These are phyloP conservation scores for Ogataea paraovalis DNA, from an alignment of 805 yeast genomes.

Conservation along the genomic window DNA sequence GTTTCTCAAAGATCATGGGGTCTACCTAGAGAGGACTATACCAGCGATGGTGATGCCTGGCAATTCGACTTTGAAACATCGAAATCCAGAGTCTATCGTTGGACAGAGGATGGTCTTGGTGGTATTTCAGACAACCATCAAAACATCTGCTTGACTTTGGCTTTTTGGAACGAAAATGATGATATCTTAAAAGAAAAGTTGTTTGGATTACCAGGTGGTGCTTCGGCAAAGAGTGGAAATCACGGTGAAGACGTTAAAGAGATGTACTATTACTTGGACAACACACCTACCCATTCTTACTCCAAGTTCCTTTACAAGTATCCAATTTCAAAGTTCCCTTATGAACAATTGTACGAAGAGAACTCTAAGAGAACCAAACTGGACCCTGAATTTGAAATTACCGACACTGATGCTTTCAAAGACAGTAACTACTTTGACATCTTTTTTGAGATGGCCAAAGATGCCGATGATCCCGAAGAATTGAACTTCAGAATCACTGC, in stretches of 20 bases:
- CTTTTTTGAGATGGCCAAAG: constrained; percentile 86
- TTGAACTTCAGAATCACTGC: constrained; percentile 82
- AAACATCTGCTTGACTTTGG: constrained; percentile 69
- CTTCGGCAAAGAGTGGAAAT: constrained; percentile 65
- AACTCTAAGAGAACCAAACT: constrained; percentile 60
- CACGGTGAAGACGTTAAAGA: constrained; percentile 96
- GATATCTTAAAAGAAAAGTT: constrained; percentile 78
- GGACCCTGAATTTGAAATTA: constrained; percentile 75
- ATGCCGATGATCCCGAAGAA: constrained; percentile 75
- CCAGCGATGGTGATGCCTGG: constrained; percentile 88
- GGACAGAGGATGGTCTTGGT: constrained; percentile 96
- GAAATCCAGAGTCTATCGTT: constrained; percentile 73
- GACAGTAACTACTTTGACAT: constrained; percentile 80
- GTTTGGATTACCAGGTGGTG: constrained; percentile 80
- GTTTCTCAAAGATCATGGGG: constrained; percentile 87
- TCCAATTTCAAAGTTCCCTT: constrained; percentile 84
- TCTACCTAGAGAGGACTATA: constrained; percentile 84
- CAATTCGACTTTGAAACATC: constrained; percentile 84
- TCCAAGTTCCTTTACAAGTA: constrained; percentile 90
- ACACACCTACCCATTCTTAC: constrained; percentile 89
- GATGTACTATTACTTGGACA: constrained; percentile 78
- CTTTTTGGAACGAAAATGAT: constrained; percentile 90
- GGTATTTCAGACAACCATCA: constrained; percentile 87
- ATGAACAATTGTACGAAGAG: constrained; percentile 64
- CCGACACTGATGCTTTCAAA: constrained; percentile 74